Conservation (phyloP, 192 early-diverging fungal species). For the Backusella tuberculispora region DNA sequence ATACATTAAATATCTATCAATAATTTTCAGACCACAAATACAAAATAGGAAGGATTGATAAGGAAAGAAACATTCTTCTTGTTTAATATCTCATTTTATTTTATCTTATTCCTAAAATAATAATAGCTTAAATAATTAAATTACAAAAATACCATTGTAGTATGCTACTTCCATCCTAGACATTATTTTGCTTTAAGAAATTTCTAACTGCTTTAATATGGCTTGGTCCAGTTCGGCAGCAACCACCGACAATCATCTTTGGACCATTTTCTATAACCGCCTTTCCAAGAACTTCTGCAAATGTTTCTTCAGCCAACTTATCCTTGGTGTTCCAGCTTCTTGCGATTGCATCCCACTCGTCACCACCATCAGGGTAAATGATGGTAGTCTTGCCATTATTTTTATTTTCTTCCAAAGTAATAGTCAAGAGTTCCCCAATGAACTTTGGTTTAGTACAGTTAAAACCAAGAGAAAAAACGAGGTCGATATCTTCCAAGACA, state of each 20-base stretch:
- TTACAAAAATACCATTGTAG: background rate
- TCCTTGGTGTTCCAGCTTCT: conserved; percentile 38
- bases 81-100: no score
- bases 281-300: conserved; percentile 37
- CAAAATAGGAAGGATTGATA: no score
- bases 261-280: conserved; percentile 48
- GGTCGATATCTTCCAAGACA: conserved; percentile 25
- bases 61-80: no score
- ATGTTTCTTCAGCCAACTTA: conserved; percentile 30
- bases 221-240: conserved; percentile 59
- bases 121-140: background rate
- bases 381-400: conserved; percentile 42
- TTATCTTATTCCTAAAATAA: no score
- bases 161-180: background rate
- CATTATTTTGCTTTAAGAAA: background rate
- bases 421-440: conserved; percentile 31
- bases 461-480: conserved; percentile 59
- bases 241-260: conserved; percentile 57
- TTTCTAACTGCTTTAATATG: conserved; percentile 42
- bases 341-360: conserved; percentile 43
- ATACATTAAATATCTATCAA: no score
- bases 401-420: background rate
- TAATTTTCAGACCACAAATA: no score
- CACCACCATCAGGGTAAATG: conserved; percentile 60
- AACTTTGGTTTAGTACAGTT: conserved; percentile 64